phyloP scores from a whole-genome alignment of 1,284 basidiomycete genomes.

The Apiotrichum mycotoxinovorans region DNA sequence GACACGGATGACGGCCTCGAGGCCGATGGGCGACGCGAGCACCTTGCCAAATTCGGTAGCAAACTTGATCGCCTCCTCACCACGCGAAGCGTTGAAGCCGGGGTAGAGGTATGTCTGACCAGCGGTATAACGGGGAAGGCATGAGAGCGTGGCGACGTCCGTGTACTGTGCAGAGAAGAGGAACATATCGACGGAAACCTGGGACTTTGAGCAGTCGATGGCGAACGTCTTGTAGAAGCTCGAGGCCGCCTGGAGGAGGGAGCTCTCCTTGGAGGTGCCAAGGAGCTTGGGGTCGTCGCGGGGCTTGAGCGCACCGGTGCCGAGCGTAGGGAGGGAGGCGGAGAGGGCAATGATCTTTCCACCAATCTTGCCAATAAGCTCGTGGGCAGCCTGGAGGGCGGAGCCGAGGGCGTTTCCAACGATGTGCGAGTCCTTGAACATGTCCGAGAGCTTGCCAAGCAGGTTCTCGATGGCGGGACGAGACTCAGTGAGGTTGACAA shows the following conservation, averaged over 20 bases:
- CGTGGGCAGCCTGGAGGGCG: slow-evolving; percentile 91
- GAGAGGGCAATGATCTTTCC: slow-evolving; percentile 93
- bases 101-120: slow-evolving; percentile 99
- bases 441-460: slow-evolving; percentile 78
- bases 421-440: slow-evolving; percentile 92
- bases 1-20: slow-evolving; percentile 96
- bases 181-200: slow-evolving; percentile 99
- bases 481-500: slow-evolving; percentile 87
- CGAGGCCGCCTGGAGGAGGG: slow-evolving; percentile 79
- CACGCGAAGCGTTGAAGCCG: slow-evolving; percentile 88
- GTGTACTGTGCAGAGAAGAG: slow-evolving; percentile 90
- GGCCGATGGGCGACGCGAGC: slow-evolving; percentile 87
- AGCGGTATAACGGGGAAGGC: slow-evolving; percentile 93
- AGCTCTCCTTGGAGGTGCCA: slow-evolving; percentile 90
- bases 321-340: slow-evolving; percentile 79
- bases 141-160: slow-evolving; percentile 77
- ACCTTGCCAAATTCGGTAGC: slow-evolving; percentile 95
- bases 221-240: slow-evolving; percentile 99
- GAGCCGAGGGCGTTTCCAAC: slow-evolving; percentile 95
- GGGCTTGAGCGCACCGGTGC: slow-evolving; percentile 89
- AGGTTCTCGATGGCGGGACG: slow-evolving; percentile 77
- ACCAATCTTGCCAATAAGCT: slow-evolving; percentile 88
- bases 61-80: slow-evolving; percentile 96
- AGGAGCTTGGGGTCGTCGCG: slow-evolving; percentile 95
- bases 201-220: slow-evolving; percentile 94